Percentiles rank a stretch among this genome's conserved stretches.
Evolutionary conservation across 2,329 filamentous ascomycete genomes (phyloP).

Genomic region (Calonectria honghensis): DNA sequence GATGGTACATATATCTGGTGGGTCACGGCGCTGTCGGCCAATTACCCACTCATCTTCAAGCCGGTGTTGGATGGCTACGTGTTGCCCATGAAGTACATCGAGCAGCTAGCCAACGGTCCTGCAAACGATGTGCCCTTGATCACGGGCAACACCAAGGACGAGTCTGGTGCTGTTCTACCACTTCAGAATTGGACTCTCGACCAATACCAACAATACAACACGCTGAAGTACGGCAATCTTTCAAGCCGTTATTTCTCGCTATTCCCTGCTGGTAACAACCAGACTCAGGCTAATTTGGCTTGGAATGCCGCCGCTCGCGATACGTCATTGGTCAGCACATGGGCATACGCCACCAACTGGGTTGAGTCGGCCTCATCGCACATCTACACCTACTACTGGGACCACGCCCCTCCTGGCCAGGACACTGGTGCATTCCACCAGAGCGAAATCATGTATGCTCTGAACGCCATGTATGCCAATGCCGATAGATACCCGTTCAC

Average conservation of each 20-base stretch:
- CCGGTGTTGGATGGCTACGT: conserved; percentile 28
- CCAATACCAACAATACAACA: background rate
- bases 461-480: background rate
- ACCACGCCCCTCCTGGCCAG: background rate
- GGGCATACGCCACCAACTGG: conserved; percentile 7
- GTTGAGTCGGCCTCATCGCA: background rate
- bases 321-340: conserved; percentile 14
- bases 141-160: conserved; percentile 37
- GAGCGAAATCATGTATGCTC: background rate
- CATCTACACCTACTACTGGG: conserved; percentile 27
- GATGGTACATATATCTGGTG: conserved; percentile 13
- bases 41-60: background rate
- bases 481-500: background rate
- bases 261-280: background rate
- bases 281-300: background rate
- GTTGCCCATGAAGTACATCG: conserved; percentile 30
- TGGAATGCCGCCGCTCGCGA: background rate
- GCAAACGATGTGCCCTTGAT: conserved; percentile 38
- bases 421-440: background rate
- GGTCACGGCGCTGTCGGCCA: background rate
- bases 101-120: conserved; percentile 19
- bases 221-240: background rate
- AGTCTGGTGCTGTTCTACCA: conserved; percentile 9
- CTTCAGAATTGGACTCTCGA: background rate
- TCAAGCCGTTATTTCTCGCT: background rate